phyloP scores from a whole-genome alignment of 73 alveolate species.

The Paramecium caudatum region DNA sequence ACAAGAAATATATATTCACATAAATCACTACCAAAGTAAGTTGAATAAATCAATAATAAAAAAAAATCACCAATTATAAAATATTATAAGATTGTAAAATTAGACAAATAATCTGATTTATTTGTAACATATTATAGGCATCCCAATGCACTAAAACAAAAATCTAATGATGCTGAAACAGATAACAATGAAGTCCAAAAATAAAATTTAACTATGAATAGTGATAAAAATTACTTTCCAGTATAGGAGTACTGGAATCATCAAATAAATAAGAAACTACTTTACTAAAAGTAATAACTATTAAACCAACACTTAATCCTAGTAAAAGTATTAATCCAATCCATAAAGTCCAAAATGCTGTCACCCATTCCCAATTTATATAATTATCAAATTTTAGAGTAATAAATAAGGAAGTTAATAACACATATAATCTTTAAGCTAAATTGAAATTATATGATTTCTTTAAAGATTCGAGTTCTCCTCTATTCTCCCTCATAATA shows the following conservation, averaged over 20 bases:
- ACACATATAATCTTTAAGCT: neutral
- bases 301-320: neutral
- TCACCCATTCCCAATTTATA: constrained; percentile 16
- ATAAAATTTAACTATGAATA: neutral
- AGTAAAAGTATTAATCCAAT: neutral
- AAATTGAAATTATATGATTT: neutral
- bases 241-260: neutral
- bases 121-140: neutral
- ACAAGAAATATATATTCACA: neutral
- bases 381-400: neutral
- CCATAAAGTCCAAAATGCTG: constrained; percentile 26
- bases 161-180: neutral
- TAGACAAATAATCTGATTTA: neutral
- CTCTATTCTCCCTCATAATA: neutral
- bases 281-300: neutral
- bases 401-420: neutral
- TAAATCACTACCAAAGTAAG: neutral
- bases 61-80: neutral
- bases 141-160: neutral
- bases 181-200: neutral
- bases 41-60: neutral
- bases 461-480: neutral
- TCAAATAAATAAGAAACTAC: constrained; percentile 31
- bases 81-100: neutral
- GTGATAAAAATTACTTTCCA: neutral